Evolutionary conservation across 2,329 filamentous ascomycete genomes (phyloP), one percentile per base, ranked within the genome.

Genomic region (Periconia macrospinosa): DNA sequence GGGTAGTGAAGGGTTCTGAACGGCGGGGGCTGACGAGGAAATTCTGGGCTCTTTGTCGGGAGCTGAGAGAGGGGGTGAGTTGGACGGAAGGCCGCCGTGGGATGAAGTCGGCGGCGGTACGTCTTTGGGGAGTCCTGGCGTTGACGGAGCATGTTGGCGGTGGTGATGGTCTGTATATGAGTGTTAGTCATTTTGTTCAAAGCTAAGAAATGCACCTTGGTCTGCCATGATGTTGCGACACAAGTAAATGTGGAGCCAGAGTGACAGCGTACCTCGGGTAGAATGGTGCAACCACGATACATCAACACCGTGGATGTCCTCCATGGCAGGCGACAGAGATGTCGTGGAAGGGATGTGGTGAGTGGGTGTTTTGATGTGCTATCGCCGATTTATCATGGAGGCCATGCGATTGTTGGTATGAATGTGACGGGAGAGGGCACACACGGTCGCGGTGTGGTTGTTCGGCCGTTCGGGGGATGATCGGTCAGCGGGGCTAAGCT

Each of bases 201-300:
- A 3, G 33, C 33, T 37, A n/a, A 14, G 33, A 37, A 5, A n/a
- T 13, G 11, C 15, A 37, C 33, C 33, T 3, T 37, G 15, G 33
- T 37, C 11, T 10, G 33, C 11, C 15, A 14, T 13, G 13, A 13
- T 14, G 33, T 37, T 13, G 33, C 33, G 15, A n/a, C 60, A n/a
- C 60, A 62, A 55, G 50, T 41, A 45, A 43, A 43, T 45, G 62
- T 59, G 59, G 67, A 65, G 61, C 53, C 50, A 53, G 51, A 45
- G 47, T 63, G 59, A 58, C 59, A 37, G 60, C 82, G 75, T 81
- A 90, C 91, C 91, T 88, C 89, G 92, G 59, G 87, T 86, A 64
- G 88, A 85, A 70, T 90, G 89, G 76, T 94, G 89, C 80, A 95
- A 89, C 91, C 91, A 96, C 75, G 89, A 92, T 69, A 95, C 91